Evolutionary conservation across 1,139 yeast species (phyloP), one percentile per base, ranked within the genome.

Genomic region (Sugiyamaella novakii): DNA sequence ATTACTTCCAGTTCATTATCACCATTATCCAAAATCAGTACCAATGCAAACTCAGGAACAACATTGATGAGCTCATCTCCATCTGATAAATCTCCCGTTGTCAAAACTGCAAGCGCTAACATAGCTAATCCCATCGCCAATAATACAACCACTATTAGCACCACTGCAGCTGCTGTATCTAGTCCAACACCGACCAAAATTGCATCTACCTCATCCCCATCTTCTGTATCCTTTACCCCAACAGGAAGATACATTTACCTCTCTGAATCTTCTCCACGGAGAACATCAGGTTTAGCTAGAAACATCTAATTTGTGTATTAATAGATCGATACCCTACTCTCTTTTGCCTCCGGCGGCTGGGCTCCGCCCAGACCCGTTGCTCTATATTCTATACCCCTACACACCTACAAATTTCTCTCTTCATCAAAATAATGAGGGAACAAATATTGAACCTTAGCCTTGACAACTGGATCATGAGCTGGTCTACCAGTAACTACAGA

Each of bases 401-500:
- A 17, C 12, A 14, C 5, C 18, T 43, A 36, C 22, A 36, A 12
- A 22, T 31, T 30, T 28, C 47, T 34, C 3, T 36, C 33, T 25
- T 46, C 40, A 21, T 46, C 40, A 34, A 40, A 49, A 74, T 91
- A 87, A 31, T 91, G 95, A n/a, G 98, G 98, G 75, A 86, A 88
- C 60, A 92, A 74, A 68, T 70, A 92, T 68, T 85, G 88, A 80
- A 92, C 80, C 70, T 87, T 87, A 63, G 82, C 81, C 61, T 85
- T 75, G 54, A 88, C 73, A 54, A 83, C 87, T 59, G 79, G 78
- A 63, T 85, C 81, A 59, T 87, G 83, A 15, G 88, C 94, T 42
- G 74, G 75, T n/a, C 87, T 81, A 55, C 80, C 77, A 27, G 98
- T 92, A 57, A 89, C 80, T 40, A 91, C 89, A 5, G 95, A 74